Evolutionary conservation across 768 basidiomycete genomes (phyloP), one percentile per base, ranked within the genome.

Genomic region (Agaricus sinodeliciosus): DNA sequence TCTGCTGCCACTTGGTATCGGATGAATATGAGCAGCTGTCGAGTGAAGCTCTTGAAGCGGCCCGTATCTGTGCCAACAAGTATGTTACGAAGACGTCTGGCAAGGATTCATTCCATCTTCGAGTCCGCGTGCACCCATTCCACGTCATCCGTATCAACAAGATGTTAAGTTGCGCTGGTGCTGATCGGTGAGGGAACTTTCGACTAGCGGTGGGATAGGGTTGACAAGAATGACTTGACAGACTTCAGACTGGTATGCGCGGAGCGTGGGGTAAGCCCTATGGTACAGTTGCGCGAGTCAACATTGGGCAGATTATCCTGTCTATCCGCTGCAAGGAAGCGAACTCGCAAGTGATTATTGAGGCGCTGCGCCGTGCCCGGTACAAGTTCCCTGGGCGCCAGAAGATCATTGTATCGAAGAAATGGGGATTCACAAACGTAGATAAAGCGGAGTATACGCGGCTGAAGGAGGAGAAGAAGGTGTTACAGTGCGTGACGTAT

Each of bases 301-400:
- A 93, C 82, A 98, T 97, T 59, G 94, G 96, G 48, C 94, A 97
- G 76, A 84, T 96, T 68, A 91, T 98, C 69, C 69, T 81, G 57
- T 78, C 76, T 51, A 86, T 97, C 71, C 90, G 94, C 46, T 89
- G 84, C 79, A 94, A 94, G 72, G 95, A 98, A 63, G 60, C 66
- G 60, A 93, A 93, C 69, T 81, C 86, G 37, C 70, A 84, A 26
- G 90, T 97, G 63, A 88, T 96, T 69, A 87, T 91, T 72, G 96
- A 98, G 76, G 95, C 94, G 50, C 86, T 98, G 59, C 90, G 94
- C 63, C 94, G 94, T 62, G 91, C 94, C 9, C 90, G 95, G 51
- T 98, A 98, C 84, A 99, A 98, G 84, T 95, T 94, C 87, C 90
- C 92, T n/a, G 92, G 93, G 53, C 84, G 92, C 65, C 93, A 95